Conservation (phyloP, 1,284 basidiomycete genomes). For the Mycosarcoma mackinlayi region DNA sequence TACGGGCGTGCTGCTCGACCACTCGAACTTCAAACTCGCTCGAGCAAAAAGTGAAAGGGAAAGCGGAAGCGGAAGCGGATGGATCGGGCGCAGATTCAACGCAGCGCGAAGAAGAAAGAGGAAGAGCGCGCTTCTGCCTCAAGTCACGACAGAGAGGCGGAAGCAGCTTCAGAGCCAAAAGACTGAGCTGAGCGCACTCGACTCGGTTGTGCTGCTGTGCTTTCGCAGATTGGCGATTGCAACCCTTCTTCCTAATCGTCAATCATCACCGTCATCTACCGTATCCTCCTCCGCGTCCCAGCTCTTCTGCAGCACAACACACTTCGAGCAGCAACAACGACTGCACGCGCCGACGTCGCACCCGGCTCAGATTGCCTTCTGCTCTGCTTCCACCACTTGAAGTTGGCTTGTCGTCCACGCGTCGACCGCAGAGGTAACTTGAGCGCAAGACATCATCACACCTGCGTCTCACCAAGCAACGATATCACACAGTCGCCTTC, state of each 20-base stretch:
- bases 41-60: no score
- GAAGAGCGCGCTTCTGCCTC: background rate
- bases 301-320: no score
- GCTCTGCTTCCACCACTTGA: background rate
- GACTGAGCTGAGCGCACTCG: background rate
- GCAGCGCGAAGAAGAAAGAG: conserved; percentile 2
- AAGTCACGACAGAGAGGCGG: background rate
- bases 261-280: background rate
- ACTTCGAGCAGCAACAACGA: no score
- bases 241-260: background rate
- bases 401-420: background rate
- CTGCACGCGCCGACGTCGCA: background rate
- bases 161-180: background rate
- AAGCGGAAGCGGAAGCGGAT: conserved; percentile 3
- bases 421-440: background rate
- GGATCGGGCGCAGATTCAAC: conserved; percentile 19
- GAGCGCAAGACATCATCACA: background rate
- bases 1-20: no score
- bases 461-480: no score
- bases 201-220: background rate
- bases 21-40: no score
- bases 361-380: background rate
- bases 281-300: background rate
- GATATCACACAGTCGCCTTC: background rate
- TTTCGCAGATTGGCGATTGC: no score